Evolutionary conservation across 2,329 filamentous ascomycete genomes (phyloP), one percentile per base, ranked within the genome.

Genomic region (Pseudogymnoascus sp.): DNA sequence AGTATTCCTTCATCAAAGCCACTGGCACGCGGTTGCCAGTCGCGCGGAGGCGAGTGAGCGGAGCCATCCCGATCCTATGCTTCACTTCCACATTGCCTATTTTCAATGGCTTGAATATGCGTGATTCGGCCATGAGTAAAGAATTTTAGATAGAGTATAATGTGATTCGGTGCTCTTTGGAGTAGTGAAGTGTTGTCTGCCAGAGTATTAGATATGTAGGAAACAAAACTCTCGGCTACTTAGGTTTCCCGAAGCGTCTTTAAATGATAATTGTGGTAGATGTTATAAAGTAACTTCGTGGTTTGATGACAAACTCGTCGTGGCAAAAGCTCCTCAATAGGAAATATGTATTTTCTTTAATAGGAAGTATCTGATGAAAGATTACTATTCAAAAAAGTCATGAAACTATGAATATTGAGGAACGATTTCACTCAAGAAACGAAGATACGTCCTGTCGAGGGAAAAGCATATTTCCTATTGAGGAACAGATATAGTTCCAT

Each of bases 61-160:
- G 80, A 0, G 80, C 77, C 74, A 83, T 76, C 30, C 75, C 75
- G 23, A 83, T 70, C 41, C 80, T 78, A 66, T 78, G 75, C 41
- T 73, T 67, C 23, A 82, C 73, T 49, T 72, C 63, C 8, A 73
- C 63, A 14, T 69, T 69, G 63, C 77, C 77, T 4, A 78, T 66
- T 59, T 70, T 71, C 33, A 78, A 58, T 0, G 76, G 75, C 30
- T 72, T 66, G 67, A 79, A 80, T 19, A 66, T 49, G 22, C 22
- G 35, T 36, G 61, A 60, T 39, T 39, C n/a, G 22, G 30, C 58
- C 58, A 60, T 60, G 9, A 19, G 19, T 16, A 33, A 16, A 59
- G 36, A 16, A 16, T 39, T 39, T 39, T 39, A 3, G 36, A 16
- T n/a, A 12, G 36, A 39, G 14, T 39, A 16, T 36, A 14, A 36